These are phyloP conservation scores for Penicillium salamii DNA, from an alignment of 495 filamentous ascomycete genomes.

Conservation along the genomic window DNA sequence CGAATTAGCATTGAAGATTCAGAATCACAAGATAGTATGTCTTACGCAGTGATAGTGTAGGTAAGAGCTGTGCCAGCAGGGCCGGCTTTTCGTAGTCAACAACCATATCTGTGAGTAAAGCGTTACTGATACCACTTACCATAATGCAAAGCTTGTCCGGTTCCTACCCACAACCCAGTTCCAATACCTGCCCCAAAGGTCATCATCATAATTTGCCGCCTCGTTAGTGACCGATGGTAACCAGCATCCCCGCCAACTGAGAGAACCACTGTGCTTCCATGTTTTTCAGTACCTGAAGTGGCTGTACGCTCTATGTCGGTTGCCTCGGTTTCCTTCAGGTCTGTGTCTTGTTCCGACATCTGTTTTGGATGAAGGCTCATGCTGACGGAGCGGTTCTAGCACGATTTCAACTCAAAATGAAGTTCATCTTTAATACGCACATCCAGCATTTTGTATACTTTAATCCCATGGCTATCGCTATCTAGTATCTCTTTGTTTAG, in stretches of 20 bases:
- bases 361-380: neutral
- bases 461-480: neutral
- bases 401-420: neutral
- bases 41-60: conserved; percentile 29
- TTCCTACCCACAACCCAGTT: conserved; percentile 26
- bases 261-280: conserved; percentile 14
- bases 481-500: neutral
- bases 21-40: neutral
- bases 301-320: conserved; percentile 17
- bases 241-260: conserved; percentile 14
- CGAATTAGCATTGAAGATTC: neutral
- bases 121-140: too few relatives aligned
- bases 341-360: neutral
- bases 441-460: neutral
- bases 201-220: conserved; percentile 34
- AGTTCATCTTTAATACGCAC: neutral
- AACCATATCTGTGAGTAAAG: neutral
- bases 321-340: neutral
- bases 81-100: conserved; percentile 18
- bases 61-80: conserved; percentile 25
- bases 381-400: neutral
- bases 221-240: conserved; percentile 27
- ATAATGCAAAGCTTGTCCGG: conserved; percentile 25
- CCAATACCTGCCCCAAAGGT: conserved; percentile 33
- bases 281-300: conserved; percentile 12